phyloP scores from a whole-genome alignment of 2,329 filamentous ascomycete genomes.

The Shiraia bambusicola region DNA sequence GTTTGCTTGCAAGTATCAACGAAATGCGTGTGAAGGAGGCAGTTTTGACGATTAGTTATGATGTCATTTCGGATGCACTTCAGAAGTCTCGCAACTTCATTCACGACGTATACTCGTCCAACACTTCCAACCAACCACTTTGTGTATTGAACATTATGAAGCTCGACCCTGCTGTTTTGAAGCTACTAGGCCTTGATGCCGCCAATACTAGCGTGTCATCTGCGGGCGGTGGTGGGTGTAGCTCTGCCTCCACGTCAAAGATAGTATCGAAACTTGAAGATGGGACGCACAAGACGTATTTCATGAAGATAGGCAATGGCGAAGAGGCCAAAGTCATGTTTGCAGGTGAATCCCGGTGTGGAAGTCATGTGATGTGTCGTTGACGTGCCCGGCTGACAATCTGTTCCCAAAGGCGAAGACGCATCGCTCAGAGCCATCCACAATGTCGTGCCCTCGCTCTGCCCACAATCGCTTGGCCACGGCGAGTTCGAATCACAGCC shows the following conservation, averaged over 20 bases:
- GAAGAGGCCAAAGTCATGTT: slow-evolving; percentile 68
- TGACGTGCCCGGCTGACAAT: slow-evolving; percentile 11
- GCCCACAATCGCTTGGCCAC: slow-evolving; percentile 73
- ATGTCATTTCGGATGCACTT: too few species aligned
- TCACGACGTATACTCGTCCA: too few species aligned
- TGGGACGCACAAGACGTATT: slow-evolving; percentile 59
- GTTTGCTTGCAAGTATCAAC: too few species aligned
- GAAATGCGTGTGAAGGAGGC: too few species aligned
- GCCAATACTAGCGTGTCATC: slow-evolving; percentile 57
- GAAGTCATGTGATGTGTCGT: not conserved
- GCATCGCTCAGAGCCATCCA: slow-evolving; percentile 82
- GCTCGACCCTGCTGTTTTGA: slow-evolving; percentile 64
- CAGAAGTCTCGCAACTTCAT: too few species aligned
- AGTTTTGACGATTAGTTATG: too few species aligned
- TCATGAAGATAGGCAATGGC: slow-evolving; percentile 70
- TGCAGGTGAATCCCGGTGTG: slow-evolving; percentile 49
- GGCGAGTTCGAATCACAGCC: slow-evolving; percentile 57
- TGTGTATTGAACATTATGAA: too few species aligned
- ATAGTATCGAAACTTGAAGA: slow-evolving; percentile 50
- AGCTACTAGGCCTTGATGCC: slow-evolving; percentile 62
- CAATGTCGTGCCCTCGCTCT: slow-evolving; percentile 68
- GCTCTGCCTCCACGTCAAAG: slow-evolving; percentile 65
- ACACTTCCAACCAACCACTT: too few species aligned
- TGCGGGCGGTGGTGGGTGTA: slow-evolving; percentile 67
- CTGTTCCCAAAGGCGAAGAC: slow-evolving; percentile 69